phyloP scores from a whole-genome alignment of 2,329 filamentous ascomycete genomes.

The Xenosphaeropsis pyriputrescens region DNA sequence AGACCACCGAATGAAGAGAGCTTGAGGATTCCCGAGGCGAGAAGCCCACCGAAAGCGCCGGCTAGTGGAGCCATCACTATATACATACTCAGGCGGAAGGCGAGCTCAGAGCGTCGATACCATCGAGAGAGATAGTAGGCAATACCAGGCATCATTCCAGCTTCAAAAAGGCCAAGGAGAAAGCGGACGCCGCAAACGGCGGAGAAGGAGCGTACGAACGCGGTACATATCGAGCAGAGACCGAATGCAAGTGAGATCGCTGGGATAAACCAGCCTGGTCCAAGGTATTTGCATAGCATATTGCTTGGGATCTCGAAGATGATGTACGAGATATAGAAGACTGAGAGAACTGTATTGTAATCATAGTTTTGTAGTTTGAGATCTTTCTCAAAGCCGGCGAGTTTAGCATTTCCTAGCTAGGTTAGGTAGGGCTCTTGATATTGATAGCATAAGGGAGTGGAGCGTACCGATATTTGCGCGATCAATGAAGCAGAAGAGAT shows the following conservation, averaged over 20 bases:
- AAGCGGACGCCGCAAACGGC: constrained; percentile 48
- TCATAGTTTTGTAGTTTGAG: constrained; percentile 44
- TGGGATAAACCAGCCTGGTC: constrained; percentile 60
- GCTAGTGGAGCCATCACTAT: constrained; percentile 58
- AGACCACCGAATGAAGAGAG: constrained; percentile 42
- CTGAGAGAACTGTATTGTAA: constrained; percentile 52
- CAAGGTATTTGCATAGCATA: constrained; percentile 54
- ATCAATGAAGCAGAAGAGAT: constrained; percentile 63
- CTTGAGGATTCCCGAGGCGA: constrained; percentile 48
- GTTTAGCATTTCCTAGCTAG: constrained; percentile 46
- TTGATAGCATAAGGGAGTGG: not conserved
- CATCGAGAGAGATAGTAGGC: constrained; percentile 60
- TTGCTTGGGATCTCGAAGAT: constrained; percentile 58
- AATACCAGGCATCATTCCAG: constrained; percentile 60
- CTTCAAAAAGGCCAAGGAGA: constrained; percentile 53
- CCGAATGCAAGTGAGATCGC: constrained; percentile 47
- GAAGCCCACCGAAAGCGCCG: constrained; percentile 55
- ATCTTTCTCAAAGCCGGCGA: constrained; percentile 50
- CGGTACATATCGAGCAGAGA: constrained; percentile 46
- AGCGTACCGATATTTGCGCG: constrained; percentile 54
- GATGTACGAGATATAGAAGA: constrained; percentile 64
- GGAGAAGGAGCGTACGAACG: constrained; percentile 41
- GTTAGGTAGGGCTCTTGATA: not conserved
- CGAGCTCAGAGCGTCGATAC: constrained; percentile 55
- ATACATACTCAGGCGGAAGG: constrained; percentile 53